Percentiles rank a stretch among this genome's conserved stretches.
Conservation (phyloP, 805 yeast genomes). For the Starmerella sp. region DNA sequence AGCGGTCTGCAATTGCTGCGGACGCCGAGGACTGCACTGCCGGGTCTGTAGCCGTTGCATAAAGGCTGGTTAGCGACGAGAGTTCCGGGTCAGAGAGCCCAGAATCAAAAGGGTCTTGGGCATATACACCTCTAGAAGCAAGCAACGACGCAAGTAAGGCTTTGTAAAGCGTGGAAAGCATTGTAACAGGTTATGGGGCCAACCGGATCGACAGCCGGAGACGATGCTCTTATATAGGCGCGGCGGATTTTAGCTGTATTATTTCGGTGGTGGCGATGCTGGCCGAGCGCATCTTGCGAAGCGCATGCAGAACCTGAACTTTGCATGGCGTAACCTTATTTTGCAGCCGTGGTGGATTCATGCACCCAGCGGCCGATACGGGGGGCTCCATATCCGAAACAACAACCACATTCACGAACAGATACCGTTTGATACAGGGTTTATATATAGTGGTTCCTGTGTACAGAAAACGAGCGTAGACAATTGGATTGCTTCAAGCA, state of each 20-base stretch:
- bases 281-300: neutral
- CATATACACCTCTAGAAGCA: neutral
- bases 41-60: conserved; percentile 12
- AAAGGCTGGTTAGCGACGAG: neutral
- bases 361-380: too few relatives aligned
- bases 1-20: neutral
- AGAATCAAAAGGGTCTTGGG: neutral
- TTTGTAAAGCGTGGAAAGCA: neutral
- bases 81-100: neutral
- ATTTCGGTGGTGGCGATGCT: neutral
- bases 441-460: too few relatives aligned
- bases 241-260: neutral
- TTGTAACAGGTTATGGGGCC: neutral
- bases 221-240: neutral
- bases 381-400: too few relatives aligned
- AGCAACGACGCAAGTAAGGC: neutral
- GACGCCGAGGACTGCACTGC: conserved; percentile 5
- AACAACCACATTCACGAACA: too few relatives aligned
- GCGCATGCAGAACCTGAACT: neutral
- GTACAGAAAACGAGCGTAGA: too few relatives aligned
- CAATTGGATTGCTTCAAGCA: too few relatives aligned
- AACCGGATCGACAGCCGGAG: neutral
- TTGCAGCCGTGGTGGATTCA: too few relatives aligned
- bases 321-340: neutral
- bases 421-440: too few relatives aligned